phyloP scores from a whole-genome alignment of 208 protist genomes.

The Paratrypanosoma confusum region DNA sequence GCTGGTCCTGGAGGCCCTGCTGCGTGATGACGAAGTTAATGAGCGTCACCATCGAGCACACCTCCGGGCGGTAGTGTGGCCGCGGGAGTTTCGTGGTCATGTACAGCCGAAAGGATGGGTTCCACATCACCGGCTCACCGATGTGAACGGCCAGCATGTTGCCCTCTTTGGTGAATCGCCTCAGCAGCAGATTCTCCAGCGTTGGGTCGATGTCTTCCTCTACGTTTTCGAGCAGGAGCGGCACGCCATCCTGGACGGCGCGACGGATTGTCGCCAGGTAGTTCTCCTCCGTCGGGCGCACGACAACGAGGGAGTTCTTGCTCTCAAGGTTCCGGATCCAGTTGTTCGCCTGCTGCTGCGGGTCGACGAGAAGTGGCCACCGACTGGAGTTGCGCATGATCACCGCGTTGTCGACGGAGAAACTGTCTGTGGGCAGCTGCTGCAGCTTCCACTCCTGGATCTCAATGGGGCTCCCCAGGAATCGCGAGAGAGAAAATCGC shows the following conservation, averaged over 20 bases:
- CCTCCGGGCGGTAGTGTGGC: constrained; percentile 96
- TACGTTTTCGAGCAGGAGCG: constrained; percentile 95
- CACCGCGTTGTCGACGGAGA: constrained; percentile 92
- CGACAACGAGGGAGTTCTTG: constrained; percentile 69
- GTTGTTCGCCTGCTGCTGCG: constrained; percentile 92
- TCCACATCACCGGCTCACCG: constrained; percentile 95
- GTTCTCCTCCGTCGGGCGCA: constrained; percentile 68
- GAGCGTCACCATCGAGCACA: constrained; percentile 93
- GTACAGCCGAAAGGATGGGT: constrained; percentile 94
- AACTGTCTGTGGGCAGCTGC: constrained; percentile 84
- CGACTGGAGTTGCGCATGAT: constrained; percentile 85
- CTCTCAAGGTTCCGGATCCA: constrained; percentile 92
- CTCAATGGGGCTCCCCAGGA: constrained; percentile 83
- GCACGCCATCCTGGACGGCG: constrained; percentile 88
- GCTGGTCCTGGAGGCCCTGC: constrained; percentile 93
- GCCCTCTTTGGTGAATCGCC: constrained; percentile 87
- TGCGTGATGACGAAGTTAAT: constrained; percentile 97
- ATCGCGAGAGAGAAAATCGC: constrained; percentile 76
- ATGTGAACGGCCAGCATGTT: constrained; percentile 88
- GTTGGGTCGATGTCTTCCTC: constrained; percentile 95
- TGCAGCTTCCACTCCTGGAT: constrained; percentile 91
- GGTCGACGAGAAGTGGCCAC: constrained; percentile 91
- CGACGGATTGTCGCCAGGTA: constrained; percentile 85
- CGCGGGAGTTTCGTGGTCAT: constrained; percentile 97
- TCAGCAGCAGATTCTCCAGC: constrained; percentile 95